These are phyloP conservation scores for Pyrenula aspistea DNA, from an alignment of 495 filamentous ascomycete genomes.

Conservation along the genomic window DNA sequence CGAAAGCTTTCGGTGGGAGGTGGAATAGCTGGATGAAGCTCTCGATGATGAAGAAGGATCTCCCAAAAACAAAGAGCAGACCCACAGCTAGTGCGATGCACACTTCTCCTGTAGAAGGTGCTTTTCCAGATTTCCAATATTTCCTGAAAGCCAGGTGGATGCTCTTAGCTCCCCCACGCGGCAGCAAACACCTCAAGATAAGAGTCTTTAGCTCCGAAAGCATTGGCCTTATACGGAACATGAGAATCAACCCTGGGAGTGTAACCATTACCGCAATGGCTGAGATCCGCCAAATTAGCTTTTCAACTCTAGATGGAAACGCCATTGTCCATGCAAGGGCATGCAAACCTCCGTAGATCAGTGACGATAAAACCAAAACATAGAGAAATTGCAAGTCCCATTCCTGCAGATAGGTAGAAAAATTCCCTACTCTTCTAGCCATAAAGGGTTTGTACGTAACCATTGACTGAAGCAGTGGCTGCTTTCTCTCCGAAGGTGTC, in stretches of 20 bases:
- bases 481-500: background rate
- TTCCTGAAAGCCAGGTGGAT: background rate
- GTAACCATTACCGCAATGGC: background rate
- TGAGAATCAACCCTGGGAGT: background rate
- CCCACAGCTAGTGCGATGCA: background rate
- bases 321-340: constrained; percentile 5
- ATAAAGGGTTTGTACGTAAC: background rate
- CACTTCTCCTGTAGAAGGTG: no score
- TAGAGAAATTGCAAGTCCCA: background rate
- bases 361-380: background rate
- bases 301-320: constrained; percentile 6
- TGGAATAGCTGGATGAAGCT: constrained; percentile 12
- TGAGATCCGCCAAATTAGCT: constrained; percentile 8
- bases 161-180: no score
- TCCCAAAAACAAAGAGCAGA: constrained; percentile 5
- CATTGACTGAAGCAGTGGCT: background rate
- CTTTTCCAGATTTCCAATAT: no score
- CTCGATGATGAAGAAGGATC: constrained; percentile 15
- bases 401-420: background rate
- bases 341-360: constrained; percentile 10
- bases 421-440: background rate
- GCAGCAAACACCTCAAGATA: no score
- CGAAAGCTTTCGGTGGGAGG: constrained; percentile 7
- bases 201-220: background rate
- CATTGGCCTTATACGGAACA: background rate